These are phyloP conservation scores for Fusarium falciforme DNA, from an alignment of 2,329 filamentous ascomycete genomes.

Conservation along the genomic window DNA sequence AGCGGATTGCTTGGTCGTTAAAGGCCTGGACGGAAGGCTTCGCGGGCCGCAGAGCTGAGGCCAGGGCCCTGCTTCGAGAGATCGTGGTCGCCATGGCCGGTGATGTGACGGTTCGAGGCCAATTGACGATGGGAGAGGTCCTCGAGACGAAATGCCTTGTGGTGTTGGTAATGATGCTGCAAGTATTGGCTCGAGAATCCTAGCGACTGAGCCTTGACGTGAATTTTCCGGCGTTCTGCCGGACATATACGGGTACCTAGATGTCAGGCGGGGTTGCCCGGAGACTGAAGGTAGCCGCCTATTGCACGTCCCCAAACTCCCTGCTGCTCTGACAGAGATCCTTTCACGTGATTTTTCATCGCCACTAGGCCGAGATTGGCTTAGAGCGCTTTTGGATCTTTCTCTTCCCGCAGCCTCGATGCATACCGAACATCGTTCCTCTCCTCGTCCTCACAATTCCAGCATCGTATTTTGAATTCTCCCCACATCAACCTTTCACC, in stretches of 20 bases:
- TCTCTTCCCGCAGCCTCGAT: conserved; percentile 46
- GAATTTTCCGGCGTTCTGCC: conserved; percentile 47
- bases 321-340: conserved; percentile 10
- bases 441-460: conserved; percentile 39
- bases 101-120: conserved; percentile 51
- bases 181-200: conserved; percentile 43
- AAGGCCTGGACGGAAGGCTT: conserved; percentile 57
- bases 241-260: conserved; percentile 38
- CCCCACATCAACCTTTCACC: conserved; percentile 29
- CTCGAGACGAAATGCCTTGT: conserved; percentile 41
- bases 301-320: background rate
- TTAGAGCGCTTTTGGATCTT: conserved; percentile 44
- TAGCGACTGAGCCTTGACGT: conserved; percentile 31
- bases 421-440: conserved; percentile 43
- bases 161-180: conserved; percentile 48
- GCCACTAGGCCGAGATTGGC: conserved; percentile 31
- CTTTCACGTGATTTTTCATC: conserved; percentile 36
- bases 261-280: background rate
- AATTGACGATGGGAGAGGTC: conserved; percentile 55
- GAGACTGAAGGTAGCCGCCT: conserved; percentile 28
- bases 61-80: conserved; percentile 66
- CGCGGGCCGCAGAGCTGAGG: conserved; percentile 66
- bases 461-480: conserved; percentile 36
- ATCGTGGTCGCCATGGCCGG: conserved; percentile 70
- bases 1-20: conserved; percentile 57